Conservation (phyloP, 2,329 filamentous ascomycete species). For the Aureobasidium sp. region DNA sequence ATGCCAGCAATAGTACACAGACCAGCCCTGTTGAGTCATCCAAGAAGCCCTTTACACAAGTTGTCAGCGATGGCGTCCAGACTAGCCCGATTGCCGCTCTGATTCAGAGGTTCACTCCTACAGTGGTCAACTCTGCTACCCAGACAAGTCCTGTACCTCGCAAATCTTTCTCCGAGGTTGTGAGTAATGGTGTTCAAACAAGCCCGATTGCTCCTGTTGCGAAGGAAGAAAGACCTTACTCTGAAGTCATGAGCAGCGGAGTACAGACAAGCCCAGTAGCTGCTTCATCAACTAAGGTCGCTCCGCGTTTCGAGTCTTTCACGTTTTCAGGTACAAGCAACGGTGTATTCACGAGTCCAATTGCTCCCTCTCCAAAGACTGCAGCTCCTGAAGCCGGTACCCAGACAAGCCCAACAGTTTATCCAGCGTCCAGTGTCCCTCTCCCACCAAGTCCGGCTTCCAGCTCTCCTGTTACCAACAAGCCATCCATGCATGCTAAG, state of each 20-base stretch:
- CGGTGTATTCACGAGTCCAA: neutral
- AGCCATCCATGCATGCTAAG: neutral
- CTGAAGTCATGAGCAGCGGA: neutral
- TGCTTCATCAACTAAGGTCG: neutral
- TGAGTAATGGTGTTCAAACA: neutral
- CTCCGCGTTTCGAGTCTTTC: neutral
- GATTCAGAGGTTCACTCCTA: neutral
- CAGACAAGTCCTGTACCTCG: neutral
- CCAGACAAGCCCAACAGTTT: neutral
- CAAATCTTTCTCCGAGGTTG: neutral
- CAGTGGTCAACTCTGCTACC: neutral
- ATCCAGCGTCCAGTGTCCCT: neutral
- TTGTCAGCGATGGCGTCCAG: neutral
- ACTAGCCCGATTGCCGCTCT: neutral
- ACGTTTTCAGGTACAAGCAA: neutral
- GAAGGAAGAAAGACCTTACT: neutral
- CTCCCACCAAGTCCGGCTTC: neutral
- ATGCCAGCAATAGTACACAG: neutral
- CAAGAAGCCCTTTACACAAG: neutral
- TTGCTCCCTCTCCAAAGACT: neutral
- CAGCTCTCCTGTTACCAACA: neutral
- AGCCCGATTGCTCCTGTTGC: neutral
- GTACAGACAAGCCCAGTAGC: neutral
- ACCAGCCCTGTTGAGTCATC: neutral
- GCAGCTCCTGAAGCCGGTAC: neutral